Evolutionary conservation across 176 grass and related monocot genomes (phyloP).

Genomic region (Rhynchospora pubera): DNA sequence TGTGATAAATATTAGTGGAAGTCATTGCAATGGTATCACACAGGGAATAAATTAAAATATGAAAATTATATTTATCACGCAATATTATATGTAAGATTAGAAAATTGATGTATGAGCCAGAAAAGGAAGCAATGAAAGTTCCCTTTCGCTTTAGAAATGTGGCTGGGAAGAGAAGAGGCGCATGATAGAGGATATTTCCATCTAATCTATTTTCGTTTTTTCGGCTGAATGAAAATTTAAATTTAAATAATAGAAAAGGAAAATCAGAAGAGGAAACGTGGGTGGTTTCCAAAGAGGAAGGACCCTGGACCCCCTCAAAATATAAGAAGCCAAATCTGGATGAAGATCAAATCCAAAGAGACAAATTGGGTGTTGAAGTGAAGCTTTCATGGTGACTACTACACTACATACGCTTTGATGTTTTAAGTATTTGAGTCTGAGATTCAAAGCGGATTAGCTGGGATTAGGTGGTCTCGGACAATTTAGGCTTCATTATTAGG

Average conservation of each 20-base stretch:
- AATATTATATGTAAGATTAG: background rate
- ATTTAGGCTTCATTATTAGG: background rate
- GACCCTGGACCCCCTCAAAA: background rate
- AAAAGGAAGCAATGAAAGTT: background rate
- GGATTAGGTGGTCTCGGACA: background rate
- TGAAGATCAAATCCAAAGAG: background rate
- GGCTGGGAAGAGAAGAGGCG: too few species aligned
- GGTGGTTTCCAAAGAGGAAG: background rate
- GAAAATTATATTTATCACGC: background rate
- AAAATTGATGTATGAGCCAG: background rate
- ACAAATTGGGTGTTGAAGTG: background rate
- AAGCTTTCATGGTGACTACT: constrained; percentile 10
- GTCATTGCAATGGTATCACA: too few species aligned
- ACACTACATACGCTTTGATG: background rate
- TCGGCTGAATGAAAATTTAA: background rate
- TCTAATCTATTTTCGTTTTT: too few species aligned
- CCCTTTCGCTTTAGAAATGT: background rate
- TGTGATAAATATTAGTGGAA: too few species aligned
- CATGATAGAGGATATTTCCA: too few species aligned
- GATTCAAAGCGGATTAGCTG: background rate
- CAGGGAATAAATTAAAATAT: too few species aligned
- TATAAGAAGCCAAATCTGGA: background rate
- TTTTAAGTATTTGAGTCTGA: background rate
- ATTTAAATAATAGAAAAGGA: background rate
- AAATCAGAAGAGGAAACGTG: background rate